Percentiles rank a stretch among this genome's conserved stretches.
Evolutionary conservation across 108 stramenopile species (phyloP).

Genomic region (Seminavis robusta): DNA sequence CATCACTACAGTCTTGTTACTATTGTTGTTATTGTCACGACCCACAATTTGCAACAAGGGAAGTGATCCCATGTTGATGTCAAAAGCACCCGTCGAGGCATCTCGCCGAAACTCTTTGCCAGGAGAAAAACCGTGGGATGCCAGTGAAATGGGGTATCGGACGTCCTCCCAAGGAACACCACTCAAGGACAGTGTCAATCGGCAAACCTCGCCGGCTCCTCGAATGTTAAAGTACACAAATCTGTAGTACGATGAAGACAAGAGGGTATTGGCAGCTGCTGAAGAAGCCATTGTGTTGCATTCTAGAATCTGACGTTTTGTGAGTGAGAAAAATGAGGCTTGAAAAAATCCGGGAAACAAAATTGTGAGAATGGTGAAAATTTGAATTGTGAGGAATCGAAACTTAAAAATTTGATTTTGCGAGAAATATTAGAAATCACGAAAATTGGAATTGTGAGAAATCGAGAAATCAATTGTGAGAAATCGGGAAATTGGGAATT

Average conservation of each 20-base stretch:
- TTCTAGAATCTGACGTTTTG: too few relatives aligned
- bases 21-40: neutral
- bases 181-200: neutral
- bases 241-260: neutral
- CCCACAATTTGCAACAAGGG: slow-evolving; percentile 3
- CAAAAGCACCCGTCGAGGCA: slow-evolving; percentile 4
- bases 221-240: slow-evolving; percentile 9
- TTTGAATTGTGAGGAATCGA: too few relatives aligned
- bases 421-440: too few relatives aligned
- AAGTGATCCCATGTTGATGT: neutral
- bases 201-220: slow-evolving; percentile 5
- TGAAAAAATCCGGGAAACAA: too few relatives aligned
- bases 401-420: too few relatives aligned
- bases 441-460: too few relatives aligned
- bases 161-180: slow-evolving; percentile 1
- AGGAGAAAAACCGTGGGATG: neutral
- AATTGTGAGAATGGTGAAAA: too few relatives aligned
- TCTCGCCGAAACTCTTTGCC: slow-evolving; percentile 5
- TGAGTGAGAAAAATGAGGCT: too few relatives aligned
- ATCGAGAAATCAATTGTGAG: too few relatives aligned
- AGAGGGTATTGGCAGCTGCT: neutral
- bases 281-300: too few relatives aligned
- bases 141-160: neutral
- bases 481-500: too few relatives aligned
- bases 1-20: neutral